These are phyloP conservation scores for Rhynchosporium secalis DNA, from an alignment of 2,329 filamentous ascomycete species.

Conservation along the genomic window DNA sequence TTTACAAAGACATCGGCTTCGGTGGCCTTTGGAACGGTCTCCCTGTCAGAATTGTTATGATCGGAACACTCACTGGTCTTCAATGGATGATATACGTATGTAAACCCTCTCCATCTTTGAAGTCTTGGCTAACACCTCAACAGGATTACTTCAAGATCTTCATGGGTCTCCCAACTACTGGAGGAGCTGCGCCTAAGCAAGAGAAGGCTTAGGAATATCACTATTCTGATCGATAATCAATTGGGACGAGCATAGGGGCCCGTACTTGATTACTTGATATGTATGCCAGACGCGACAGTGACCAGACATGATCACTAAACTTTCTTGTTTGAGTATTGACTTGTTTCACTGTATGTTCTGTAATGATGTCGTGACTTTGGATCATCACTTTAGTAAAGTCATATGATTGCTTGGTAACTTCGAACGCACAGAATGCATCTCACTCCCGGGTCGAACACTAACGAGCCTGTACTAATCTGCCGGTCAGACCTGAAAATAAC, in stretches of 20 bases:
- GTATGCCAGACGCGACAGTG: background rate
- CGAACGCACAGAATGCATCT: no score
- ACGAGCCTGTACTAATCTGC: no score
- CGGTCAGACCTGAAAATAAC: no score
- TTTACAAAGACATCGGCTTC: slow-evolving; percentile 88
- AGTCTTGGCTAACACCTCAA: slow-evolving; percentile 12
- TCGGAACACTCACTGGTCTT: slow-evolving; percentile 63
- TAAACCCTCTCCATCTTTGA: slow-evolving; percentile 13
- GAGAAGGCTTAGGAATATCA: slow-evolving; percentile 31
- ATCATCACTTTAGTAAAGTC: no score
- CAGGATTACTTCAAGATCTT: slow-evolving; percentile 87
- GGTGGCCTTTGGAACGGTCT: slow-evolving; percentile 88
- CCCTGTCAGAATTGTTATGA: slow-evolving; percentile 83
- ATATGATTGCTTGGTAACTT: no score
- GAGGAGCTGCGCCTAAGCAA: slow-evolving; percentile 48
- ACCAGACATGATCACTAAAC: background rate
- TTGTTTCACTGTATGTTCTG: no score
- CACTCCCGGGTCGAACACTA: no score
- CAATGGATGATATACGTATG: slow-evolving; percentile 90
- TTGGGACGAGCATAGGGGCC: background rate
- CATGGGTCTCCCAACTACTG: slow-evolving; percentile 83
- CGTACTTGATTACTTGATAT: background rate
- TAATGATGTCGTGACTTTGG: no score
- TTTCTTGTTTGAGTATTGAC: background rate
- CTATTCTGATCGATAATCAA: background rate